Conservation (phyloP, 768 basidiomycete genomes). For the Sistotremastrum suecicum region DNA sequence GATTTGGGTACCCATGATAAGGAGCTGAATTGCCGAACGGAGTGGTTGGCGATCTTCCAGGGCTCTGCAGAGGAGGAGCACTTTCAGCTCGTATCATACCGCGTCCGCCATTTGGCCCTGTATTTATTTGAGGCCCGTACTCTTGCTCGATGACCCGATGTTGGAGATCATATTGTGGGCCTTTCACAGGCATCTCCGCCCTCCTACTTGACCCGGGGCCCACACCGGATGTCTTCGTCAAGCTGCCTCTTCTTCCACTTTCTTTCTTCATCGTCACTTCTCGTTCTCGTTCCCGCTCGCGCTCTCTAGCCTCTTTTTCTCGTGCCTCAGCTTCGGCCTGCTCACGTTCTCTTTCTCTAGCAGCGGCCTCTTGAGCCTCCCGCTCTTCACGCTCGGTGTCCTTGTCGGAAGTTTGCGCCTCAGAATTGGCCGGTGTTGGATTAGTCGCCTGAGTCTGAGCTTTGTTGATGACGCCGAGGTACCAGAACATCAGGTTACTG, state of each 20-base stretch:
- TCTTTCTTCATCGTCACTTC: slow-evolving; percentile 28
- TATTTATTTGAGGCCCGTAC: slow-evolving; percentile 26
- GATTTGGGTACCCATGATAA: slow-evolving; percentile 5
- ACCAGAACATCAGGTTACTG: slow-evolving; percentile 98
- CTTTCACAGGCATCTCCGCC: slow-evolving; percentile 77
- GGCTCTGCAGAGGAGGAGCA: neutral
- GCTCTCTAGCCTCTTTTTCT: slow-evolving; percentile 19
- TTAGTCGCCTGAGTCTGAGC: slow-evolving; percentile 38
- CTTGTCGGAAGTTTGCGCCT: slow-evolving; percentile 17
- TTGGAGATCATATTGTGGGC: slow-evolving; percentile 91
- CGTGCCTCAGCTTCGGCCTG: slow-evolving; percentile 17
- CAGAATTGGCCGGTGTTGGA: slow-evolving; percentile 17
- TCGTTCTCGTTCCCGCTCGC: slow-evolving; percentile 15
- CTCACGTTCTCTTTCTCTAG: slow-evolving; percentile 39
- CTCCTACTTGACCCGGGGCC: slow-evolving; percentile 36
- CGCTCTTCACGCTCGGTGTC: slow-evolving; percentile 25
- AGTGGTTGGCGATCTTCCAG: neutral
- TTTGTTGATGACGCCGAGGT: slow-evolving; percentile 94
- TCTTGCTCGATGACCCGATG: slow-evolving; percentile 88
- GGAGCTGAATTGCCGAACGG: neutral
- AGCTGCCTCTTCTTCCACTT: slow-evolving; percentile 29
- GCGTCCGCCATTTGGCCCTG: neutral
- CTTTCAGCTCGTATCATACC: neutral
- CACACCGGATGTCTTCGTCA: slow-evolving; percentile 50
- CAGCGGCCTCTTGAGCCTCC: slow-evolving; percentile 27